Conservation (phyloP, 2,329 filamentous ascomycete genomes). For the Didymella exigua region DNA sequence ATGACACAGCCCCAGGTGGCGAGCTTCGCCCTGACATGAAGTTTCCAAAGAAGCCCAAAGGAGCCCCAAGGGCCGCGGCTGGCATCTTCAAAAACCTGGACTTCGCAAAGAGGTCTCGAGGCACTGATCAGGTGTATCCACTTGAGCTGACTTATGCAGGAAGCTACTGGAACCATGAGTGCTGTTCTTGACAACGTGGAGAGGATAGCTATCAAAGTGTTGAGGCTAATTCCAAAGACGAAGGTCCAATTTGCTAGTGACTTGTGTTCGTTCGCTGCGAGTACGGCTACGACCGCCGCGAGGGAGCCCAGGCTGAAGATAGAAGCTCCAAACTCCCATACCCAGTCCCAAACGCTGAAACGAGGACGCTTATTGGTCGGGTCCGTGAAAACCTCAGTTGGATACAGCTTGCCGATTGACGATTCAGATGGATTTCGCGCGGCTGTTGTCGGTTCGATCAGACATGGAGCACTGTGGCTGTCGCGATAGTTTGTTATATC, state of each 20-base stretch:
- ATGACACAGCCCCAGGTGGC: background rate
- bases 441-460: background rate
- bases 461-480: background rate
- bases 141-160: constrained; percentile 41
- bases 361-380: background rate
- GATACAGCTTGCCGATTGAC: background rate
- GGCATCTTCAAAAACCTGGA: constrained; percentile 36
- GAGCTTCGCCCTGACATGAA: background rate
- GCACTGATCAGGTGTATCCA: constrained; percentile 29
- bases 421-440: background rate
- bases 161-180: constrained; percentile 33
- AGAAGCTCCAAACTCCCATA: constrained; percentile 17
- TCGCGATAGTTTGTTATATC: background rate
- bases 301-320: constrained; percentile 6
- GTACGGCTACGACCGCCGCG: constrained; percentile 2
- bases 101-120: constrained; percentile 22
- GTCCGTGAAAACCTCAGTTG: background rate
- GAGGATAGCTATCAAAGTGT: constrained; percentile 16
- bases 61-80: constrained; percentile 32
- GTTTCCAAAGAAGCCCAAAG: constrained; percentile 3
- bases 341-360: constrained; percentile 7
- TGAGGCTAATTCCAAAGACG: constrained; percentile 3
- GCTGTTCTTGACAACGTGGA: constrained; percentile 30
- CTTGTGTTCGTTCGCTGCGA: constrained; percentile 1
- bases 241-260: constrained; percentile 9